Conservation (phyloP, 1,139 yeast species). For the Citeromyces siamensis region DNA sequence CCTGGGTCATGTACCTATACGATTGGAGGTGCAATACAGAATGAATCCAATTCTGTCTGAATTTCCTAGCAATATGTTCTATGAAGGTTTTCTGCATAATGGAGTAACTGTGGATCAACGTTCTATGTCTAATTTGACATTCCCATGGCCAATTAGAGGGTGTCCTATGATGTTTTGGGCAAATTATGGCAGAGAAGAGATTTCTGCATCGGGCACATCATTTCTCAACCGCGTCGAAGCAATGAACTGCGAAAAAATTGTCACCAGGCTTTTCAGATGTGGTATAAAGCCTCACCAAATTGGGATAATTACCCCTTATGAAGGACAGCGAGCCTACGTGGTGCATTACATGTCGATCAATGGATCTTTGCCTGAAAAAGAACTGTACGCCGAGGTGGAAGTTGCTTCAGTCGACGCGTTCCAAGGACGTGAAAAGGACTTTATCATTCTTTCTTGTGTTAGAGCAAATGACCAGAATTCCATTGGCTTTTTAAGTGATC, state of each 20-base stretch:
- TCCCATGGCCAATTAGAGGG: conserved; percentile 84
- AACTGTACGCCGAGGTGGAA: conserved; percentile 62
- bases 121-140: conserved; percentile 36
- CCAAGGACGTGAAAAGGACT: conserved; percentile 88
- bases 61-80: conserved; percentile 85
- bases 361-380: conserved; percentile 52
- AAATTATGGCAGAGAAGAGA: conserved; percentile 80
- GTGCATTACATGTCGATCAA: conserved; percentile 69
- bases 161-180: conserved; percentile 96
- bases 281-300: conserved; percentile 78
- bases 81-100: conserved; percentile 85
- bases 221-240: conserved; percentile 85
- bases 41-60: conserved; percentile 88
- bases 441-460: conserved; percentile 72
- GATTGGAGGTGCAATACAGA: conserved; percentile 88
- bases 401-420: conserved; percentile 80
- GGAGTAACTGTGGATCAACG: conserved; percentile 78
- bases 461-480: conserved; percentile 69
- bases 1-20: conserved; percentile 77
- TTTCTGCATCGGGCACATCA: conserved; percentile 76
- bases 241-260: conserved; percentile 74
- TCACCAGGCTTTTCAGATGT: conserved; percentile 61
- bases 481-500: conserved; percentile 79
- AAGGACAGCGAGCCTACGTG: conserved; percentile 83
- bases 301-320: conserved; percentile 91